A percentile compares a stretch with the other conserved stretches of the same genome.
Conservation (phyloP, 2,329 filamentous ascomycete species). For the Fusarium secorum region DNA sequence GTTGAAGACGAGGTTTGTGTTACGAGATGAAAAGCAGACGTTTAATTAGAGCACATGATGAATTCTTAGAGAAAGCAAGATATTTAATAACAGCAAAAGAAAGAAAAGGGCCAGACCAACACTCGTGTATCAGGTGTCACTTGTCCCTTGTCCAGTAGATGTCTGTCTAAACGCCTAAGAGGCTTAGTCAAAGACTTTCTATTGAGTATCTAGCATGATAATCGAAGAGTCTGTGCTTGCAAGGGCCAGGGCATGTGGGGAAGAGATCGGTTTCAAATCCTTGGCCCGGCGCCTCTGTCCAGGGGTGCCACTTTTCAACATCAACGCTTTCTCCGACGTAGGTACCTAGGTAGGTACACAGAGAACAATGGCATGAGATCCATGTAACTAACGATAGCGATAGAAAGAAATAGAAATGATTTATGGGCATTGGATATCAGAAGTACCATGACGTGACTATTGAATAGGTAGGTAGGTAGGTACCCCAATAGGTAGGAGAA, state of each 20-base stretch:
- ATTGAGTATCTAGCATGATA: neutral
- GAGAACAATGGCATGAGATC: conserved; percentile 2
- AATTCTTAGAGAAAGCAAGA: neutral
- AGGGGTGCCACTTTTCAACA: conserved; percentile 18
- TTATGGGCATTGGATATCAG: neutral
- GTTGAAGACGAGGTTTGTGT: neutral
- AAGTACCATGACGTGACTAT: neutral
- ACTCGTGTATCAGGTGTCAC: conserved; percentile 25
- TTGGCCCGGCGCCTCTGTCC: conserved; percentile 14
- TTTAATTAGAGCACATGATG: neutral
- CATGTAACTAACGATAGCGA: neutral
- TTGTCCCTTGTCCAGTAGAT: conserved; percentile 14
- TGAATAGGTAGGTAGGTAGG: neutral
- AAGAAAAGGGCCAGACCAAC: neutral
- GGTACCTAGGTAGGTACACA: neutral
- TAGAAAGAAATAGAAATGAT: neutral
- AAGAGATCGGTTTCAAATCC: conserved; percentile 31
- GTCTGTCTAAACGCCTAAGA: neutral
- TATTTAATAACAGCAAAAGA: neutral
- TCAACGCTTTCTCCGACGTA: neutral
- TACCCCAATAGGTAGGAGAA: neutral
- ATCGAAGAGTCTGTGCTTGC: conserved; percentile 3
- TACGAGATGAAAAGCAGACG: neutral
- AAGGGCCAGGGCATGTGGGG: conserved; percentile 3
- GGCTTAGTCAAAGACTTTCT: neutral